Evolutionary conservation across 2,329 filamentous ascomycete genomes (phyloP).

Genomic region (Colletotrichum tanaceti): DNA sequence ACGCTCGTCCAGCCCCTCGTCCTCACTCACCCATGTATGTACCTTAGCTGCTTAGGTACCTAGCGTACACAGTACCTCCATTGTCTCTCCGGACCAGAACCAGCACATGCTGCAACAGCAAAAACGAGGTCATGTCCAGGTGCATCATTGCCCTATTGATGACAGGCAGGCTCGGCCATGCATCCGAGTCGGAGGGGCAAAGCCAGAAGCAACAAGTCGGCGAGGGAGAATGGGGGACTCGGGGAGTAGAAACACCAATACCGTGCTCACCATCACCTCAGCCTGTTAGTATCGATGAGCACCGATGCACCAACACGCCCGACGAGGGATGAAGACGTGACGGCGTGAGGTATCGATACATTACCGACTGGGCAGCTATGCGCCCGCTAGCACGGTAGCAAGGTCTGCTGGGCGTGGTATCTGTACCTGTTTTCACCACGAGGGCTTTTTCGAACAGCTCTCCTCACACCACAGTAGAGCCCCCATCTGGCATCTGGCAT

Average conservation of each 20-base stretch:
- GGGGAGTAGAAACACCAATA: background rate
- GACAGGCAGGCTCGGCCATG: slow-evolving; percentile 21
- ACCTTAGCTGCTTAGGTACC: too few relatives aligned
- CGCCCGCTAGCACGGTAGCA: slow-evolving; percentile 45
- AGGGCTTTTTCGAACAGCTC: background rate
- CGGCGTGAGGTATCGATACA: slow-evolving; percentile 50
- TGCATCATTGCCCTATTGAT: slow-evolving; percentile 10
- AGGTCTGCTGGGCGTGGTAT: slow-evolving; percentile 39
- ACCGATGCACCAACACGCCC: slow-evolving; percentile 5
- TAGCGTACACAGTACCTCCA: too few relatives aligned
- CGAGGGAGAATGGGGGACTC: slow-evolving; percentile 4
- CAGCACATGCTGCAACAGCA: background rate
- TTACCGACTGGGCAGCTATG: slow-evolving; percentile 52
- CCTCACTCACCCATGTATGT: slow-evolving; percentile 5
- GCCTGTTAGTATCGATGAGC: slow-evolving; percentile 17
- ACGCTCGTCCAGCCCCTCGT: slow-evolving; percentile 14
- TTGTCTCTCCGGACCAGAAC: background rate
- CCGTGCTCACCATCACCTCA: slow-evolving; percentile 4
- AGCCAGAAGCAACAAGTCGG: slow-evolving; percentile 14
- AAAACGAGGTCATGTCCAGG: background rate
- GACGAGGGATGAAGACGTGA: background rate
- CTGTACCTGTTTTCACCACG: slow-evolving; percentile 17
- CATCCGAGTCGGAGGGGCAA: slow-evolving; percentile 12
- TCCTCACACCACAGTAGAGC: slow-evolving; percentile 26
- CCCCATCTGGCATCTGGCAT: slow-evolving; percentile 32